phyloP scores from a whole-genome alignment of 225 moss, liverwort and hornwort species.

The Pseudisothecium myosuroides region DNA sequence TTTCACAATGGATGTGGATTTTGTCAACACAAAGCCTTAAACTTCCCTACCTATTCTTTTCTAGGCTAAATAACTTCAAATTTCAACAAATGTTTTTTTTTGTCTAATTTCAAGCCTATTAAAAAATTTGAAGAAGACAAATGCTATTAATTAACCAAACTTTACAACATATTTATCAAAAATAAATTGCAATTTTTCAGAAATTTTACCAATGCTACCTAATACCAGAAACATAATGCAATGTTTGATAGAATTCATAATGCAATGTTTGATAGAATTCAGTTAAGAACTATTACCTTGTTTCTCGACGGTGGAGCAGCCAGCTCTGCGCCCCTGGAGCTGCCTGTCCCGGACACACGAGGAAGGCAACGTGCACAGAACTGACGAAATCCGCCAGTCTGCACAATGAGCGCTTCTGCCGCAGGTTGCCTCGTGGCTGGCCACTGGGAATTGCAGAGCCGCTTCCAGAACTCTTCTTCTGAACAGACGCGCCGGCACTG shows the following conservation, averaged over 20 bases:
- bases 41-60: background rate
- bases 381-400: conserved; percentile 55
- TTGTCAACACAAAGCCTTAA: background rate
- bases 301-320: background rate
- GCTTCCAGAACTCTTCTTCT: conserved; percentile 46
- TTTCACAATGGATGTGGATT: background rate
- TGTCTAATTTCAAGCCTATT: background rate
- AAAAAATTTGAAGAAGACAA: no score
- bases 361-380: conserved; percentile 49
- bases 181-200: no score
- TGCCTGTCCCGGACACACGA: background rate
- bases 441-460: conserved; percentile 46
- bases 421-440: conserved; percentile 48
- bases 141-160: no score
- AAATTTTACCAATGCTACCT: no score
- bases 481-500: conserved; percentile 38
- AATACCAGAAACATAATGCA: no score
- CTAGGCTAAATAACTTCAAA: background rate
- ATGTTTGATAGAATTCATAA: no score
- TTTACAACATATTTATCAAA: no score
- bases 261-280: no score
- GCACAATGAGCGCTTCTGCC: conserved; percentile 21
- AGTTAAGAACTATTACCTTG: no score
- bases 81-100: background rate
- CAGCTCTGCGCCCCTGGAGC: background rate